Percentiles rank a stretch among this genome's conserved stretches.
These are phyloP conservation scores for Knoxia roxburghii DNA, from an alignment of 257 asterid species.

Conservation along the genomic window DNA sequence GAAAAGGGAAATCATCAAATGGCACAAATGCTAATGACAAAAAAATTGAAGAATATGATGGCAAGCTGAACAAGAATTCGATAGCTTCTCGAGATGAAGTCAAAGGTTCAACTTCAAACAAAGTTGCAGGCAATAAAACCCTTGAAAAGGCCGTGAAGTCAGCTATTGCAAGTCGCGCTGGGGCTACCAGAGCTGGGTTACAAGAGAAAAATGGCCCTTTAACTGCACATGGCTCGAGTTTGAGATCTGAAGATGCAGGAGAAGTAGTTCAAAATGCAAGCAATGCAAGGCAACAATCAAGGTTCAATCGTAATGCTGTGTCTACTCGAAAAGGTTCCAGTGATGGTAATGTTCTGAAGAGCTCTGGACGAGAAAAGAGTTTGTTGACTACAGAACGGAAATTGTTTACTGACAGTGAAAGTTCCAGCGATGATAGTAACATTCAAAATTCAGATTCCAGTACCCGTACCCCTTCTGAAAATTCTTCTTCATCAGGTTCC, in stretches of 20 bases:
- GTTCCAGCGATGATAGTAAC: slow-evolving; percentile 50
- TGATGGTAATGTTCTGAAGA: slow-evolving; percentile 17
- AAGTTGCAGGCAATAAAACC: slow-evolving; percentile 20
- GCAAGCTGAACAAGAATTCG: slow-evolving; percentile 17
- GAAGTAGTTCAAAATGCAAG: slow-evolving; percentile 20
- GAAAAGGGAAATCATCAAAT: slow-evolving; percentile 9
- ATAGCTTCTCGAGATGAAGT: slow-evolving; percentile 26
- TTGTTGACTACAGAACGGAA: slow-evolving; percentile 35
- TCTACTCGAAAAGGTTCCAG: slow-evolving; percentile 18
- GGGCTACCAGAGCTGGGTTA: slow-evolving; percentile 4
- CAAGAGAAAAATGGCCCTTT: slow-evolving; percentile 27
- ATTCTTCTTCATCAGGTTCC: slow-evolving; percentile 49
- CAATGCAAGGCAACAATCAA: slow-evolving; percentile 22
- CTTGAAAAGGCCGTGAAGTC: slow-evolving; percentile 22
- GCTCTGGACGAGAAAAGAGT: slow-evolving; percentile 33
- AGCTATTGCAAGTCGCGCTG: slow-evolving; percentile 19
- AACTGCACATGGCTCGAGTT: slow-evolving; percentile 29
- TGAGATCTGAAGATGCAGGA: slow-evolving; percentile 23
- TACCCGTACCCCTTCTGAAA: slow-evolving; percentile 44
- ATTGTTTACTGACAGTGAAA: slow-evolving; percentile 48
- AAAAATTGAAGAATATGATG: slow-evolving; percentile 19
- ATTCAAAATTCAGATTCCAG: slow-evolving; percentile 33
- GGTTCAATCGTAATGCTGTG: slow-evolving; percentile 16
- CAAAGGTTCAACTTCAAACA: slow-evolving; percentile 21
- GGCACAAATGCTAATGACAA: slow-evolving; percentile 7